Conservation (phyloP, 495 filamentous ascomycete genomes). For the Penicillium cataractarum region DNA sequence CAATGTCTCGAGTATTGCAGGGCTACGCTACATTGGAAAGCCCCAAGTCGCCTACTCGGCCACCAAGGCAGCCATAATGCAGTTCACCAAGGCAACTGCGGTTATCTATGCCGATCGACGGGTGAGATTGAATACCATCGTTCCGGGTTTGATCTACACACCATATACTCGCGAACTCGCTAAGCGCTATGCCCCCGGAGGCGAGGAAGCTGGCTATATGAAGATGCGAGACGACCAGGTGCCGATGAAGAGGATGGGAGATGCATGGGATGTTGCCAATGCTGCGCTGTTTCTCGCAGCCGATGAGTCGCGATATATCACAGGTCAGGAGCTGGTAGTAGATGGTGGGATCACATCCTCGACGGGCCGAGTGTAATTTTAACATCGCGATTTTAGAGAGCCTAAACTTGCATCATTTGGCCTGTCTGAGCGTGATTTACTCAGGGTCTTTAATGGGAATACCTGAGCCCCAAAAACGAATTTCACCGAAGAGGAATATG, state of each 20-base stretch:
- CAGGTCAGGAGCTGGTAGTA: conserved; percentile 56
- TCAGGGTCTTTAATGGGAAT: too few species aligned
- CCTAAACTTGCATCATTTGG: too few species aligned
- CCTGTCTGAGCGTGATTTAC: too few species aligned
- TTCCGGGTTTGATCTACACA: conserved; percentile 55
- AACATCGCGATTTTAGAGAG: too few species aligned
- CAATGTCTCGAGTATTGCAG: conserved; percentile 15
- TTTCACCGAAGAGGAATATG: too few species aligned
- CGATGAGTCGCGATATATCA: conserved; percentile 55
- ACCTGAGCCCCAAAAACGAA: too few species aligned
- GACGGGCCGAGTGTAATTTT: conserved; percentile 20
- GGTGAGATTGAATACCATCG: conserved; percentile 56
- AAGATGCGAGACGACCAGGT: conserved; percentile 44
- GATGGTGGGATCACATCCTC: conserved; percentile 55
- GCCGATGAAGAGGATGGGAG: conserved; percentile 37
- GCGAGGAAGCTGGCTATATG: conserved; percentile 39
- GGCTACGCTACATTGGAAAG: conserved; percentile 56
- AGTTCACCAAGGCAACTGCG: conserved; percentile 54
- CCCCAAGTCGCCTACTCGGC: conserved; percentile 55
- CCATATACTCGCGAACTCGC: conserved; percentile 48
- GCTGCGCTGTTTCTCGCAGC: conserved; percentile 53
- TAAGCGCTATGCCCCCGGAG: conserved; percentile 44
- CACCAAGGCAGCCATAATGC: conserved; percentile 53
- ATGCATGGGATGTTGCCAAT: conserved; percentile 3
- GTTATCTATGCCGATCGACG: conserved; percentile 51